Conservation (phyloP, 768 basidiomycete species). For the Auricularia sp. region DNA sequence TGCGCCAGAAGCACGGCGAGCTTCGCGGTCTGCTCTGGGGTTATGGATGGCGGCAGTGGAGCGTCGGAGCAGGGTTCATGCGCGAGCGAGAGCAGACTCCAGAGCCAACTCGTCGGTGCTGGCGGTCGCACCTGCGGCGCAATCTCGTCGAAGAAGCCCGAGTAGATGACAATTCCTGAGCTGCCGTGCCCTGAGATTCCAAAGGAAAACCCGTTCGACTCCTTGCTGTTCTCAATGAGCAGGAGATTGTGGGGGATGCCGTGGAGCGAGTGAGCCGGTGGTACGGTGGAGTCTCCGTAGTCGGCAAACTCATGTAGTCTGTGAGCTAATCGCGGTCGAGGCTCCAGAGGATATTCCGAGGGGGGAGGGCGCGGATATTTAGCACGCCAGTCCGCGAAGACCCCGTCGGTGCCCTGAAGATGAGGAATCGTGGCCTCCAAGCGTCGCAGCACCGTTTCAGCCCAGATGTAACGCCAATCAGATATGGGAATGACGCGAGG, state of each 20-base stretch:
- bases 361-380: slow-evolving; percentile 67
- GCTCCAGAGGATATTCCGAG: slow-evolving; percentile 65
- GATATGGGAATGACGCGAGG: slow-evolving; percentile 52
- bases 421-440: slow-evolving; percentile 68
- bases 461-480: slow-evolving; percentile 92
- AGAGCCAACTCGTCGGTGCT: slow-evolving; percentile 23
- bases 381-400: slow-evolving; percentile 43
- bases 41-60: slow-evolving; percentile 29
- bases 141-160: slow-evolving; percentile 76
- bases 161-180: slow-evolving; percentile 90
- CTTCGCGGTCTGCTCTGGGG: slow-evolving; percentile 73
- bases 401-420: slow-evolving; percentile 47
- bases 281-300: slow-evolving; percentile 30
- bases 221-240: slow-evolving; percentile 75
- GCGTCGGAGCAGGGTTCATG: slow-evolving; percentile 13
- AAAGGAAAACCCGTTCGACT: slow-evolving; percentile 86
- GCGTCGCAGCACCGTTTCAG: slow-evolving; percentile 60
- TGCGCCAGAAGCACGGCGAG: slow-evolving; percentile 88
- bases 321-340: slow-evolving; percentile 70
- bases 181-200: slow-evolving; percentile 88
- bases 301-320: slow-evolving; percentile 44
- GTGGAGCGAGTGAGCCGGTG: slow-evolving; percentile 46
- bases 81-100: slow-evolving; percentile 30
- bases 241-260: slow-evolving; percentile 87
- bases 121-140: not conserved